Base-by-base conservation (phyloP, 2,329 filamentous ascomycete genomes). In the Colletotrichum lentis region DNA sequence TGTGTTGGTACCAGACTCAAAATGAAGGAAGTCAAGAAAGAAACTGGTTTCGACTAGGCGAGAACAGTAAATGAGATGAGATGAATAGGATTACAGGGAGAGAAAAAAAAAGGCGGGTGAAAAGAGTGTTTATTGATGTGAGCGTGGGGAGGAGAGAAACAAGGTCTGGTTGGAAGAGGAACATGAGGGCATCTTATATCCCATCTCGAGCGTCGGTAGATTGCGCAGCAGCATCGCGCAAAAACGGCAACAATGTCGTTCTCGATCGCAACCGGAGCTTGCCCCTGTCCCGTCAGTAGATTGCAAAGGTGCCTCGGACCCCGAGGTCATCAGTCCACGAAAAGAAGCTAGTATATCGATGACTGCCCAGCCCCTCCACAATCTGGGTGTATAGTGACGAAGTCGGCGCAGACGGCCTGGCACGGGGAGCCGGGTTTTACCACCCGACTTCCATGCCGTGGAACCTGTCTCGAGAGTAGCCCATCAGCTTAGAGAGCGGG, bases 361-460 rank as follows among this genome's bases (percentile, higher is more conserved):
- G 46, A 67, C 59, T 63, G 64, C 64, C 64, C 24, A 67, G 64
- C 47, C 39, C 63, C 52, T 57, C 59, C 64, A 67, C 52, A 31
- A 63, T 58, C 20, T 58, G n/a, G n/a, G 53, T 31, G 27, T 67
- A 63, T n/a, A 63, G 58, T 62, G 54, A 58, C 24, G n/a, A 43
- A 20, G 37, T 46, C 24, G 46, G 24, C 52, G 18, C 7, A 31
- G 8, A 20, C 18, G 16, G 4, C 0, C 10, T 24, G 12, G 10
- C 7, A 14, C 24, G 39, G 1, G 16, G 4, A 6, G 3, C 10
- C 27, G 31, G 20, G 8, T 16, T 18, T 18, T 24, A 57, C 4
- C 7, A 46, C 37, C 16, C 24, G 20, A 27, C 18, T 16, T 35
- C n/a, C 5, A n/a, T 3, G 16, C 31, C 14, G 49, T 10, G 1